Base-by-base conservation (phyloP, 352 stramenopile genomes). In the Globisporangium iwayamae region DNA sequence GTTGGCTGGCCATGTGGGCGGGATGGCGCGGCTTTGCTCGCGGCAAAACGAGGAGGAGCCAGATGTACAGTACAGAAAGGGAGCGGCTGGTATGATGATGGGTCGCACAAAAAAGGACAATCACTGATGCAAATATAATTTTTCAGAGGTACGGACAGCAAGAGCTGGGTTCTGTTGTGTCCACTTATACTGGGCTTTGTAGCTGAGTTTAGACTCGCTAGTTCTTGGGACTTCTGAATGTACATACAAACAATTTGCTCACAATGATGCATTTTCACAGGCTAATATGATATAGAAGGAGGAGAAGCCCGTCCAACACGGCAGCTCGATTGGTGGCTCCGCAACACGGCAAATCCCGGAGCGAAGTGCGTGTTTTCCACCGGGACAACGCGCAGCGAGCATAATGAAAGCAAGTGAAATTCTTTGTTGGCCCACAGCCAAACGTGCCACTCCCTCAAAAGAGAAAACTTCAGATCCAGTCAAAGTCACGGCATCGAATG, bases 341-440 rank as follows among this genome's bases (percentile, higher is more conserved):
- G 59, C 67, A 74, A 75, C 71, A 77, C 71, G 71, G 25, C 66
- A 69, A 76, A 70, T 34, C 39, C 55, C 25, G 2, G 11, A 34
- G 11, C 5, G n/a, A 62, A 53, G 56, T 54, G 39, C 56, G 56
- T 62, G 56, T 62, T 62, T 62, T 62, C 41, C 39, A 18, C 32
- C 4, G n/a, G 14, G n/a, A 47, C 41, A 47, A 47, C 14, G 5
- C 4, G n/a, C 16, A 11, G 41, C 14, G 22, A 4, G 39, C 39
- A 61, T 61, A 61, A 16, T 39, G 28, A 51, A 18, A 3, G 9
- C 56, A 32, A 62, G 41, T 51, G 22, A 62, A 53, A 43, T 41
- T 62, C 56, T 62, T 41, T 25, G 48, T 62, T 62, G 41, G 41
- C 41, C 25, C 25, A 28, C 25, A 1, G 25, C 25, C 25, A 28